These are phyloP conservation scores for Hypoxylon sp. DNA, from an alignment of 2,329 filamentous ascomycete species.

Conservation along the genomic window DNA sequence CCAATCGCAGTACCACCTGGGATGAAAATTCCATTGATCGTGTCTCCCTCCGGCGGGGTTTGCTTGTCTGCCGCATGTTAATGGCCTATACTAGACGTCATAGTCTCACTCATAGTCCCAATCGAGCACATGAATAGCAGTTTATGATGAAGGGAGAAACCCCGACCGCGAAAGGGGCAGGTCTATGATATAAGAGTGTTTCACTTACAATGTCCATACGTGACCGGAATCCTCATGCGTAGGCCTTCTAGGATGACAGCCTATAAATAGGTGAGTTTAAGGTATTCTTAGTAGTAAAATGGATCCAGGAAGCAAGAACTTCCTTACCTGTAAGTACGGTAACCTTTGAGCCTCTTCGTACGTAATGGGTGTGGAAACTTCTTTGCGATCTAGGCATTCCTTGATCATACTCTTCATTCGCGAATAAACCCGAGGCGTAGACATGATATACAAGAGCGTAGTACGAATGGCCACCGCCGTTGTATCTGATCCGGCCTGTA, in stretches of 20 bases:
- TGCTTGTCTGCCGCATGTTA: slow-evolving; percentile 22
- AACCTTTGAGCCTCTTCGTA: slow-evolving; percentile 51
- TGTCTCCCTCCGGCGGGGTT: slow-evolving; percentile 51
- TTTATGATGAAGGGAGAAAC: neutral
- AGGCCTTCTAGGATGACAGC: slow-evolving; percentile 35
- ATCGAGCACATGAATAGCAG: neutral
- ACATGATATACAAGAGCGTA: slow-evolving; percentile 64
- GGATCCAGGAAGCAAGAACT: too few relatives aligned
- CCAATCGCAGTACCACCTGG: slow-evolving; percentile 58
- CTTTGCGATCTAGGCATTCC: slow-evolving; percentile 48
- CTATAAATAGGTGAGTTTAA: neutral
- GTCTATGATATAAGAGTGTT: neutral
- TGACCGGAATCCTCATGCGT: slow-evolving; percentile 42
- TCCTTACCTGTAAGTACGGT: slow-evolving; percentile 52
- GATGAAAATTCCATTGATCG: slow-evolving; percentile 53
- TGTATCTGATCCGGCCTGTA: slow-evolving; percentile 61
- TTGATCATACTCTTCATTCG: slow-evolving; percentile 63
- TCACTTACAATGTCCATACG: slow-evolving; percentile 34
- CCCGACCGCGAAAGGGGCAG: neutral
- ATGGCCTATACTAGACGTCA: neutral
- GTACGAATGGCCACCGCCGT: slow-evolving; percentile 64
- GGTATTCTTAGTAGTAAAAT: neutral
- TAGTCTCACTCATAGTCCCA: neutral
- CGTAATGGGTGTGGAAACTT: slow-evolving; percentile 49
- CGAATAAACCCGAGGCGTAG: slow-evolving; percentile 60